Evolutionary conservation across 495 filamentous ascomycete genomes (phyloP), one percentile per base, ranked within the genome.

Genomic region (Trichoderma parareesei): DNA sequence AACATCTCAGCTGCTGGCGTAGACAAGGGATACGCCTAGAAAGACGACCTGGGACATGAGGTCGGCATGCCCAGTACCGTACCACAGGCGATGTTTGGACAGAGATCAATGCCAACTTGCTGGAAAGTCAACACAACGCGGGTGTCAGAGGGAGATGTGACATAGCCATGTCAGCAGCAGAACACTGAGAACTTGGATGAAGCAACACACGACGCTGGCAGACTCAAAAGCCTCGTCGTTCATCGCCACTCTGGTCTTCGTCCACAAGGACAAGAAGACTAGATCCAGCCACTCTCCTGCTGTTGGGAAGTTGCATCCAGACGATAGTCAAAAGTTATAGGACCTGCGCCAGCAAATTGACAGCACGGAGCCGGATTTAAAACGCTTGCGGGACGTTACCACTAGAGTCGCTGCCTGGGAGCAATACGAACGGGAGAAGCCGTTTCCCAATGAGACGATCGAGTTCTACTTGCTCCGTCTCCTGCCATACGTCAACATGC

Each of bases 261-360:
- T n/a, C n/a, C n/a, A n/a, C n/a, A n/a, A n/a, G n/a, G n/a, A n/a
- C n/a, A n/a, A n/a, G n/a, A n/a, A n/a, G n/a, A n/a, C n/a, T n/a
- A n/a, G n/a, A n/a, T n/a, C n/a, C n/a, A n/a, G 14, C 3, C 13
- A 38, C 18, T 49, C 20, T 0, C 48, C 5, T n/a, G 38, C 41
- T 18, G 63, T 63, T 59, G 38, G 7, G 16, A 13, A 55, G 6
- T 64, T 68, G 14, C 14, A 63, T 18, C 16, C 40, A 33, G 67
- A 66, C 38, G 62, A 68, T 43, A 6, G 11, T 40, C 10, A 65
- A 14, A 2, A 18, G 8, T 38, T 70, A 38, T 44, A 44, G 27
- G 43, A 65, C 1, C 43, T 68, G n/a, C 62, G 40, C 40, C 40
- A 11, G 40, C 6, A 57, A 2, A 41, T n/a, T 38, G 20, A 65